Percentiles rank a stretch among this genome's conserved stretches.
phyloP scores from a whole-genome alignment of 352 stramenopile genomes.

The Aphanomyces stellatus region DNA sequence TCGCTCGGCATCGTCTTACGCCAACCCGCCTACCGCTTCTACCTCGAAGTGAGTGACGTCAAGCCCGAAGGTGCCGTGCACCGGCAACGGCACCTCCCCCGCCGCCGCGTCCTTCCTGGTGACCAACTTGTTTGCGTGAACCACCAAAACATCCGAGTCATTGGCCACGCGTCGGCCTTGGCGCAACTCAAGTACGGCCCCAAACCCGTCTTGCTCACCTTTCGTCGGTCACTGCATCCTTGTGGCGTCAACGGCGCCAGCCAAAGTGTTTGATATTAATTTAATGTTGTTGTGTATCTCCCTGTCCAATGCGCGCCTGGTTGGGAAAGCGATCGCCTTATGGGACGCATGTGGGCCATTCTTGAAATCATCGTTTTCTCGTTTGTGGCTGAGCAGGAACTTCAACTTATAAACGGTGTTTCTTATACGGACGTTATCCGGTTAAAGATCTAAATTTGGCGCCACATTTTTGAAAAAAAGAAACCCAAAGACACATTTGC shows the following conservation, averaged over 20 bases:
- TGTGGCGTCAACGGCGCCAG: neutral
- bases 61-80: conserved; percentile 67
- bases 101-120: conserved; percentile 73
- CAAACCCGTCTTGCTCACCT: conserved; percentile 75
- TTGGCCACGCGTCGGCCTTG: conserved; percentile 79
- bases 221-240: neutral
- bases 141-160: conserved; percentile 88
- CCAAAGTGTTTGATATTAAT: too few species aligned
- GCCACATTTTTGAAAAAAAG: neutral
- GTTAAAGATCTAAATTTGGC: neutral
- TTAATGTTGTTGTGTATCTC: too few species aligned
- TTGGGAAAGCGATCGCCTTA: too few species aligned
- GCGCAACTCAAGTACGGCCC: conserved; percentile 78
- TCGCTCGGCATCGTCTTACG: conserved; percentile 70
- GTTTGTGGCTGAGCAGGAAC: too few species aligned
- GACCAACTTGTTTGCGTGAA: conserved; percentile 82
- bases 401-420: too few species aligned
- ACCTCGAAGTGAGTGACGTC: conserved; percentile 79
- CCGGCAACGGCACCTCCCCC: conserved; percentile 19
- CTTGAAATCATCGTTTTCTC: too few species aligned
- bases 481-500: neutral
- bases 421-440: too few species aligned
- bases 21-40: conserved; percentile 67
- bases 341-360: too few species aligned
- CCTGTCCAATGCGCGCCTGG: too few species aligned